These are phyloP conservation scores for Delphinella strobiligena DNA, from an alignment of 2,329 filamentous ascomycete species.

Conservation along the genomic window DNA sequence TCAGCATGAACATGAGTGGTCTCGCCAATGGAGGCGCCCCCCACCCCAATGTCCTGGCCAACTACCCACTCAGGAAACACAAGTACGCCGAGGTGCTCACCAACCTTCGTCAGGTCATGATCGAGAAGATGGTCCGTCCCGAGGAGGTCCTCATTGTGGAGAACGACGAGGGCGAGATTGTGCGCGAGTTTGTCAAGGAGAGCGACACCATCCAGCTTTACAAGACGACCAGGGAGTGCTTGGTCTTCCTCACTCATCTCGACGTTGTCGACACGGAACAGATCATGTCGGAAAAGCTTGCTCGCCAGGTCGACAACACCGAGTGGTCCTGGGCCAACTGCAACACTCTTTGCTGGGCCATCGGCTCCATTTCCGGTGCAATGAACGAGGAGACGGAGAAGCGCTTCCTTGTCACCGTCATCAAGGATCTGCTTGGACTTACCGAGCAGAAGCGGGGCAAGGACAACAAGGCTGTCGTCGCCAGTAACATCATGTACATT, in stretches of 20 bases:
- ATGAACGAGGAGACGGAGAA: conserved; percentile 99
- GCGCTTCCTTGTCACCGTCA: conserved; percentile 93
- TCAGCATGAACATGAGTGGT: conserved; percentile 61
- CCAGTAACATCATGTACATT: conserved; percentile 99
- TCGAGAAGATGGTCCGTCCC: conserved; percentile 97
- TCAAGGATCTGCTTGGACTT: conserved; percentile 90
- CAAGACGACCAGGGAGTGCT: conserved; percentile 94
- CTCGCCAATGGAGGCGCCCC: conserved; percentile 71
- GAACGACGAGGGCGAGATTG: conserved; percentile 97
- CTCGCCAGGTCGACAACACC: conserved; percentile 82
- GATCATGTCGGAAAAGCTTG: conserved; percentile 98
- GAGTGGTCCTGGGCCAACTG: conserved; percentile 99
- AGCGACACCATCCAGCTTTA: conserved; percentile 98
- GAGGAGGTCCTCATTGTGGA: conserved; percentile 99
- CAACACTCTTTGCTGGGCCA: conserved; percentile 99
- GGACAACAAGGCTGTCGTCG: conserved; percentile 98
- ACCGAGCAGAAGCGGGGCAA: conserved; percentile 99
- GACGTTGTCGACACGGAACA: conserved; percentile 95
- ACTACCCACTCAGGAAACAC: conserved; percentile 91
- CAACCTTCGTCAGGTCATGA: conserved; percentile 94
- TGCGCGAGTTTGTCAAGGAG: conserved; percentile 98
- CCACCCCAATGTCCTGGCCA: conserved; percentile 71
- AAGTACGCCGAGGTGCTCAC: conserved; percentile 93
- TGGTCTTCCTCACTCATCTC: conserved; percentile 93
- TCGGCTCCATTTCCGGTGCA: conserved; percentile 92